Evolutionary conservation across 106 monocot species (phyloP), one percentile per base, ranked within the genome.

Genomic region (Dendrobium officinale): DNA sequence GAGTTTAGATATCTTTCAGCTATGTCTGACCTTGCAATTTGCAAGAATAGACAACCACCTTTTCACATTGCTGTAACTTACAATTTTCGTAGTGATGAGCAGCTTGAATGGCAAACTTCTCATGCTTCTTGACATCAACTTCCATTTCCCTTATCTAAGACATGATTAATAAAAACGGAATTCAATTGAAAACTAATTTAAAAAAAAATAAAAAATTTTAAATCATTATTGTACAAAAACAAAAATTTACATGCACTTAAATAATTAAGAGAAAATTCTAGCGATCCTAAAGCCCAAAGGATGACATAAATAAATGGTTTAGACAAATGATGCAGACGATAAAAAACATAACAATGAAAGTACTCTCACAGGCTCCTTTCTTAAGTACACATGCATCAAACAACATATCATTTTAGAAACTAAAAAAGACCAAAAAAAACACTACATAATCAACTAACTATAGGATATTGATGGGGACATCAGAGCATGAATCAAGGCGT

Each of bases 121-220:
- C 87, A 72, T 91, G 82, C 49, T 91, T 86, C 85, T 95, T 99
- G 13, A 99, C 78, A 80, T 88, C 82, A 55, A 56, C 81, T 82
- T 99, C 95, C 91, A 95, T 82, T 79, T 91, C 95, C 75, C 86
- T 91, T 56, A 99, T 87, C 95, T 99, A 85, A 79, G 47, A 64
- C 2, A 87, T 83, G 75, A n/a, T 79, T 43, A 85, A 70, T 37
- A 37, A 55, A 26, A 89, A 22, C 27, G 48, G 43, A 42, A 20
- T 37, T 9, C 15, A 55, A 56, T 27, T 42, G 4, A n/a, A 41
- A 24, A 31, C n/a, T 45, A 51, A 51, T 51, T 13, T 13, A 18
- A 51, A 51, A 41, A 51, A 70, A 70, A 33, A 10, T 40, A 33
- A 19, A 24, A 22, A 15, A 5, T 55, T n/a, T 49, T 2, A 15